phyloP scores from a whole-genome alignment of 2,329 filamentous ascomycete species.

The Pezicula carpinea region DNA sequence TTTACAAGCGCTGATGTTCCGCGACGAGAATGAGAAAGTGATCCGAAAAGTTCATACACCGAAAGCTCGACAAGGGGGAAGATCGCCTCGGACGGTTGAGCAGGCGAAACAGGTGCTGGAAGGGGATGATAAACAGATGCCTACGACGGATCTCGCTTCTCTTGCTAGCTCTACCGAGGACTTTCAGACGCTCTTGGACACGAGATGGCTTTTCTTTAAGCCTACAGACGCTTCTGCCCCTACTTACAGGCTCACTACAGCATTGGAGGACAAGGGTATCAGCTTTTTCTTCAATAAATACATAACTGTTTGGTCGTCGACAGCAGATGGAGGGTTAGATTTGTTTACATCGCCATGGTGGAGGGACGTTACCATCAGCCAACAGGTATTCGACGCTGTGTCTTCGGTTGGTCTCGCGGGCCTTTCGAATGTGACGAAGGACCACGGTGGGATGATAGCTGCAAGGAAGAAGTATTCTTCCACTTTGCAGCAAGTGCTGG shows the following conservation, averaged over 20 bases:
- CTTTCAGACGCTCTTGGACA: not conserved
- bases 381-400: conserved; percentile 43
- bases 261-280: conserved; percentile 12
- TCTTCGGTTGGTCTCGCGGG: conserved; percentile 49
- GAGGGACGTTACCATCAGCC: conserved; percentile 29
- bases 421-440: conserved; percentile 35
- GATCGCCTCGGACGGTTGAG: not conserved
- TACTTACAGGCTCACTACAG: not conserved
- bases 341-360: conserved; percentile 12
- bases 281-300: conserved; percentile 22
- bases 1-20: conserved; percentile 50
- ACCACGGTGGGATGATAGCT: conserved; percentile 36
- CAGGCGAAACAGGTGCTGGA: no score
- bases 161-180: not conserved
- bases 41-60: conserved; percentile 39
- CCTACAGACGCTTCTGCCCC: not conserved
- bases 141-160: not conserved
- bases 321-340: conserved; percentile 12
- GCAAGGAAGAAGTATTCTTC: conserved; percentile 47
- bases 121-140: not conserved
- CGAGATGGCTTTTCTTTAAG: not conserved
- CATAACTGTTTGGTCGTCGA: conserved; percentile 4
- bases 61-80: not conserved
- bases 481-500: conserved; percentile 42
- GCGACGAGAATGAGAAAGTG: conserved; percentile 51